Conservation (phyloP, 1,284 basidiomycete genomes). For the Melampsora occidentalis region DNA sequence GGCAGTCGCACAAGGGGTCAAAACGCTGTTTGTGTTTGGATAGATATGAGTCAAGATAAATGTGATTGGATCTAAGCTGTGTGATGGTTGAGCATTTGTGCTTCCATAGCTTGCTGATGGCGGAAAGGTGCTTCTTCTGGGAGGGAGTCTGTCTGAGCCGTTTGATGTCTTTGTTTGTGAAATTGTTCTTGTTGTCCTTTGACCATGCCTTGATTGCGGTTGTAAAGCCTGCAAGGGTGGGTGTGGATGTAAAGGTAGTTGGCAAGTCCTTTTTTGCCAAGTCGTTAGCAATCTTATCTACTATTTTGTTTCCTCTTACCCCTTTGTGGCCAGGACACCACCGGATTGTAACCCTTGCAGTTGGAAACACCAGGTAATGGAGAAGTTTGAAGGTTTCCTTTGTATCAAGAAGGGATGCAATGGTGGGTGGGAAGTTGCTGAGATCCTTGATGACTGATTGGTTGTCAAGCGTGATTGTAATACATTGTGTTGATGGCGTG, state of each 20-base stretch:
- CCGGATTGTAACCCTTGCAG: not conserved
- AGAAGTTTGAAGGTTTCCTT: too few species aligned
- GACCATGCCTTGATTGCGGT: not conserved
- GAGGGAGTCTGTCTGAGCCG: not conserved
- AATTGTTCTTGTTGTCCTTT: not conserved
- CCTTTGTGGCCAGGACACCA: conserved; percentile 5
- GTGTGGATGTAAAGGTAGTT: not conserved
- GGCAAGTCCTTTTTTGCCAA: not conserved
- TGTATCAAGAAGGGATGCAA: too few species aligned
- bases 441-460: too few species aligned
- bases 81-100: not conserved
- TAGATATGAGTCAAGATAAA: not conserved
- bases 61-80: conserved; percentile 17
- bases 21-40: conserved; percentile 3
- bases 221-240: not conserved
- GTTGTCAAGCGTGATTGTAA: too few species aligned
- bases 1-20: not conserved
- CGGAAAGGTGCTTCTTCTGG: not conserved
- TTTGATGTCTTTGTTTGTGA: not conserved
- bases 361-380: too few species aligned
- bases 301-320: too few species aligned
- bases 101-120: not conserved
- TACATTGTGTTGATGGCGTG: too few species aligned
- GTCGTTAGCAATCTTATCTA: too few species aligned
- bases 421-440: too few species aligned